These are phyloP conservation scores for Aspergillus alliaceus DNA, from an alignment of 2,329 filamentous ascomycete genomes.

Conservation along the genomic window DNA sequence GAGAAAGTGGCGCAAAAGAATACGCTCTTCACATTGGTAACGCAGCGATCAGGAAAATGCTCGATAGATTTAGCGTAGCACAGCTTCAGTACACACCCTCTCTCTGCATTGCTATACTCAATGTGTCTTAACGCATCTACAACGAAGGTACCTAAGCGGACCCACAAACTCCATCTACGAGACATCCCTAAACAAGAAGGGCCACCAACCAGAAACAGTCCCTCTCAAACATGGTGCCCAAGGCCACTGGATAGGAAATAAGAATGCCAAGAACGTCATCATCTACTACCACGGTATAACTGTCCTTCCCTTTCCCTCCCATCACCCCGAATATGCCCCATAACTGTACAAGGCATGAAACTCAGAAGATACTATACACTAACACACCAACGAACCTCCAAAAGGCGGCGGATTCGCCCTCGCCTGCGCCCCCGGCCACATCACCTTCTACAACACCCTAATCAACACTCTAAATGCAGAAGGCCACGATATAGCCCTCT, in stretches of 20 bases:
- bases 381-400: neutral
- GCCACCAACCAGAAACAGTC: constrained; percentile 30
- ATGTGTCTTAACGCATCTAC: neutral
- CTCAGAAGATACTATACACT: neutral
- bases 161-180: constrained; percentile 30
- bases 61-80: constrained; percentile 22
- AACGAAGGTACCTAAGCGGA: constrained; percentile 24
- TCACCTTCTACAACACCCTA: constrained; percentile 47
- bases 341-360: too few species aligned
- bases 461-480: constrained; percentile 38
- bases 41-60: constrained; percentile 29
- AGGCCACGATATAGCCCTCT: constrained; percentile 47
- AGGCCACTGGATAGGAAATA: constrained; percentile 43
- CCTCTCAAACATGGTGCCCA: constrained; percentile 30
- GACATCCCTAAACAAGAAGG: constrained; percentile 22
- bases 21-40: constrained; percentile 37
- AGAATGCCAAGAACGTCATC: constrained; percentile 38
- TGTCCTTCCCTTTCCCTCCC: neutral
- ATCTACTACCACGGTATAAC: constrained; percentile 39
- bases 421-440: constrained; percentile 41
- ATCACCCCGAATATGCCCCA: too few species aligned
- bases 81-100: constrained; percentile 34
- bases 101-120: neutral
- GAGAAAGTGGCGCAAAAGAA: constrained; percentile 33
- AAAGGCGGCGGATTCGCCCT: constrained; percentile 56